phyloP scores from a whole-genome alignment of 371 early-diverging fungal species.

The Smittium mucronatum region DNA sequence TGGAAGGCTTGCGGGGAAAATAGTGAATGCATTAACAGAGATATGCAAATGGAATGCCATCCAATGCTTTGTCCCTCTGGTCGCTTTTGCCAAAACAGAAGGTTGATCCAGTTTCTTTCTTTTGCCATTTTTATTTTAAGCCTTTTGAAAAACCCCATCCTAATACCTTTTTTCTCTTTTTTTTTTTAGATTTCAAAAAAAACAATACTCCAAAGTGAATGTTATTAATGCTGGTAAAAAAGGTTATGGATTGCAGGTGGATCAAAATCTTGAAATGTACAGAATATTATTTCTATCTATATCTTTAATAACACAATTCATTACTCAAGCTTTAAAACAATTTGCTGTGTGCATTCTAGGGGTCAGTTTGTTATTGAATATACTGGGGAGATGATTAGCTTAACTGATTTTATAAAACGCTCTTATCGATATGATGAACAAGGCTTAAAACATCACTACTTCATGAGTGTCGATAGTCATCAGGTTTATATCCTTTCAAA shows the following conservation, averaged over 20 bases:
- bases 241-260: slow-evolving; percentile 81
- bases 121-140: background rate
- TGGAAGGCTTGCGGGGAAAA: slow-evolving; percentile 71
- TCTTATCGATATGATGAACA: slow-evolving; percentile 60
- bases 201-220: slow-evolving; percentile 70
- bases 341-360: no score
- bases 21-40: slow-evolving; percentile 81
- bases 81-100: slow-evolving; percentile 71
- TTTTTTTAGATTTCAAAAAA: slow-evolving; percentile 56
- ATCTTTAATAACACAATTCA: no score
- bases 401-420: slow-evolving; percentile 62
- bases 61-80: slow-evolving; percentile 80
- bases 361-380: slow-evolving; percentile 87
- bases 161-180: no score
- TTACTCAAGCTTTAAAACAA: no score
- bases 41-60: slow-evolving; percentile 84
- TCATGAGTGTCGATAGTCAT: slow-evolving; percentile 83
- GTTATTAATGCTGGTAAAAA: slow-evolving; percentile 78
- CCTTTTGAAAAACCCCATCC: no score
- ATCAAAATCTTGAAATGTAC: slow-evolving; percentile 12
- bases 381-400: slow-evolving; percentile 84
- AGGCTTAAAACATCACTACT: slow-evolving; percentile 88
- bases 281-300: background rate
- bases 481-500: slow-evolving; percentile 38
- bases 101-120: slow-evolving; percentile 29